Percentiles rank a stretch among this genome's conserved stretches.
phyloP scores from a whole-genome alignment of 306 rosid species.

The Casuarina glauca region DNA sequence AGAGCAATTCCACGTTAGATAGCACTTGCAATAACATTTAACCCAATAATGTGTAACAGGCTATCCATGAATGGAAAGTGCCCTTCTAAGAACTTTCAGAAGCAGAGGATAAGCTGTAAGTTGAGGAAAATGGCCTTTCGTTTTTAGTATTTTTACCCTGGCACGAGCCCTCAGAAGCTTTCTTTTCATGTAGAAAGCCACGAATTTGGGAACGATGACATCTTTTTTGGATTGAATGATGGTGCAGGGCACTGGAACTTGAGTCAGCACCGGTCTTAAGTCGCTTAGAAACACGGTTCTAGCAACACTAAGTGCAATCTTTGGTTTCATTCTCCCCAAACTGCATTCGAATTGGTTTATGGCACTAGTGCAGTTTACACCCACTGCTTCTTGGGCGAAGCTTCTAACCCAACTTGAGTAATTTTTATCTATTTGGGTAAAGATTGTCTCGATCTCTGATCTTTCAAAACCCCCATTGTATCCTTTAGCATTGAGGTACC shows the following conservation, averaged over 20 bases:
- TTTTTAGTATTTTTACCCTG: conserved; percentile 34
- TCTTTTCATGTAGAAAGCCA: conserved; percentile 42
- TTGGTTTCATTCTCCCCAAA: conserved; percentile 45
- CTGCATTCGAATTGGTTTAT: conserved; percentile 31
- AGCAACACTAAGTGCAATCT: conserved; percentile 39
- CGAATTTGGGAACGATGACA: conserved; percentile 28
- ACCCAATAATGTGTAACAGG: not conserved
- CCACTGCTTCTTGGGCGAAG: conserved; percentile 39
- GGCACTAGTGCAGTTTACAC: conserved; percentile 27
- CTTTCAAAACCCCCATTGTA: conserved; percentile 41
- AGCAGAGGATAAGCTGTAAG: conserved; percentile 41
- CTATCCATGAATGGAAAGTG: conserved; percentile 1
- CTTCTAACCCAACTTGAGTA: conserved; percentile 32
- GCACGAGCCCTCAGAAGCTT: conserved; percentile 26
- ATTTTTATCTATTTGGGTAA: conserved; percentile 30
- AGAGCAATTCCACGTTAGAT: not conserved
- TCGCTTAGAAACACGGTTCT: conserved; percentile 45
- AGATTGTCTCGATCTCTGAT: conserved; percentile 29
- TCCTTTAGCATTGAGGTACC: conserved; percentile 42
- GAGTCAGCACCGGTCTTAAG: conserved; percentile 36
- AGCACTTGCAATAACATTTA: not conserved
- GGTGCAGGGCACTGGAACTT: conserved; percentile 37
- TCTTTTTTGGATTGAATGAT: conserved; percentile 46
- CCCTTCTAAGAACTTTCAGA: conserved; percentile 27
- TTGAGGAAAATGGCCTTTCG: conserved; percentile 52